A percentile compares a stretch with the other conserved stretches of the same genome.
Conservation (phyloP, 176 grass and related monocot genomes). For the Zizania latifolia region DNA sequence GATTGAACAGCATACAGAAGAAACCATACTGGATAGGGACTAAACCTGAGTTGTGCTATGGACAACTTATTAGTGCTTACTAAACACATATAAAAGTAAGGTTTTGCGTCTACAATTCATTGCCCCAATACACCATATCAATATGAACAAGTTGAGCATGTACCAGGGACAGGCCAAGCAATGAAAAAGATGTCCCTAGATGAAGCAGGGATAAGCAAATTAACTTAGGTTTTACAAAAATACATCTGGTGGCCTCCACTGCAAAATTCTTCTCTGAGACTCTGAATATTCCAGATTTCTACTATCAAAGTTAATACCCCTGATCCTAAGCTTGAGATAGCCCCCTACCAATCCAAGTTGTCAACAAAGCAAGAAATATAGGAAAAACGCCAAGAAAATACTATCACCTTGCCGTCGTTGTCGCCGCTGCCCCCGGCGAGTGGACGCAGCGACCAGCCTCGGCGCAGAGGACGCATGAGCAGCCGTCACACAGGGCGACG, state of each 20-base stretch:
- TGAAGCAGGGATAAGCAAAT: neutral
- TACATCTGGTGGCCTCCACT: neutral
- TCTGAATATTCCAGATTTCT: neutral
- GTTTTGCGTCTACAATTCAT: neutral
- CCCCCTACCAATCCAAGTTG: neutral
- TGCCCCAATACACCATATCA: neutral
- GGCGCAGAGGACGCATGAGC: constrained; percentile 5
- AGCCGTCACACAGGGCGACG: neutral
- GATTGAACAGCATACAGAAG: neutral
- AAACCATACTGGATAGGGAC: neutral
- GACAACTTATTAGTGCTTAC: neutral
- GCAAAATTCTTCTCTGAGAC: neutral
- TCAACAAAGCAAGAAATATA: neutral
- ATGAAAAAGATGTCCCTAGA: neutral
- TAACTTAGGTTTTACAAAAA: neutral
- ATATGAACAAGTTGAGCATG: neutral
- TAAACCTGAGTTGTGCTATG: neutral
- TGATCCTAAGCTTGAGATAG: neutral
- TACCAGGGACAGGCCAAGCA: neutral
- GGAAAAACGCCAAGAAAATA: neutral
- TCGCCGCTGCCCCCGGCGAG: neutral
- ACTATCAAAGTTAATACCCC: neutral
- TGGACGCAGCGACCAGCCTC: constrained; percentile 20
- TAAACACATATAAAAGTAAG: neutral
- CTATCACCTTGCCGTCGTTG: constrained; percentile 25